Base-by-base conservation (phyloP, 306 rosid genomes). In the Mimosa bimucronata region DNA sequence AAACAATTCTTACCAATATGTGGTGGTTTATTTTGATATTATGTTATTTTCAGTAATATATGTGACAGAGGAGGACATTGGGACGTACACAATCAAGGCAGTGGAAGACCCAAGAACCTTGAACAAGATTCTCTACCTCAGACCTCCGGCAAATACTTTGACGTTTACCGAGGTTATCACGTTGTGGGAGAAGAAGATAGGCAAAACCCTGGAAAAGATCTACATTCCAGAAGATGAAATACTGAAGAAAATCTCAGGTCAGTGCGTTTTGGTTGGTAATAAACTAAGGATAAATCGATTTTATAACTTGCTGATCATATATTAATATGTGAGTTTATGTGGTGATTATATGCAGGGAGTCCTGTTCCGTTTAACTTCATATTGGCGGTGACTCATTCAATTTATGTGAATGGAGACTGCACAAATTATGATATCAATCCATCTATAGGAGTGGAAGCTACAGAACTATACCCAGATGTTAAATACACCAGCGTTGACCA, bases 111-210 rank as follows among this genome's bases (percentile, higher is more conserved):
- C 77, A n/a, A 71, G 77, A 79, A 71, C 77, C 41, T 60, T 60
- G 53, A 71, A 79, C 77, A 58, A 79, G 25, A 28, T 31, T 19
- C 64, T 79, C 37, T 71, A 79, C 44, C n/a, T 71, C 10, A 71
- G 65, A 60, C 82, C 71, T 9, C 65, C 62, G 0, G 65, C 64
- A 3, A 79, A 79, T 38, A 26, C 52, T 14, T 31, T 71, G 71
- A 58, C 82, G 12, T 79, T 71, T 50, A 44, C 58, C 3, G 77
- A 79, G 72, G 26, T 71, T 2, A 30, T 71, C 7, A 13, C 71
- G 18, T 48, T 58, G 40, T 79, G 77, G 82, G 82, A 79, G 52
- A 71, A 79, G 61, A 79, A 79, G 72, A 71, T 71, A 13, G 76
- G 72, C 7, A 79, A 71, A 29, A 58, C 71, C 26, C 82, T 79